Base-by-base conservation (phyloP, 2,329 filamentous ascomycete species). In the Colletotrichum aenigma region DNA sequence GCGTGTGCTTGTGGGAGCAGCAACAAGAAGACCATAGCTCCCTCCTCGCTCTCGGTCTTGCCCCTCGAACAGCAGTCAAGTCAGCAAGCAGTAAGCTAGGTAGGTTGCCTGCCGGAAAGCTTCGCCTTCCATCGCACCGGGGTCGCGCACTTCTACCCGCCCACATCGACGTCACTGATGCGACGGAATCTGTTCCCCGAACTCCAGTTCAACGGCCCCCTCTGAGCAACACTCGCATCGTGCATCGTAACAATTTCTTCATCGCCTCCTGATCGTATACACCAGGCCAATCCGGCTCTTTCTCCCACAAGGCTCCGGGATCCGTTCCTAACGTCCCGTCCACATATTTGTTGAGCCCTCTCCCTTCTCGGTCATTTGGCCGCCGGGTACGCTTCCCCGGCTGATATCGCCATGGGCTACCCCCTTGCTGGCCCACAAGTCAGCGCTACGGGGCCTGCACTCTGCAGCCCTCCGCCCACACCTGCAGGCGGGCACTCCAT, bases 121-220 rank as follows among this genome's bases (percentile, higher is more conserved):
- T 34, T 7, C 30, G 21, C 52, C 21, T n/a, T 24, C 16, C 32
- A 32, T 34, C 24, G 7, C 52, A 4, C 21, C 58, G 36, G 62
- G 62, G 36, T 36, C 24, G 61, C 61, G 61, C 52, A 71, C 34
- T 71, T 43, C 67, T 61, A n/a, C 68, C 68, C 68, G 52, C 68
- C 68, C 68, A 38, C 68, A 62, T 71, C 68, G 55, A 75, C 72
- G 72, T 75, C 72, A 75, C 68, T 26, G 38, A 48, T 62, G 24
- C 36, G 6, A 66, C 30, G 32, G 32, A 38, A 38, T 21, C 61
- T 64, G 32, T 34, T 34, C 32, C 32, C 61, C 10, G 21, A 64
- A 28, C 61, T 38, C 34, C 32, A 64, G 32, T 30, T 18, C 61
- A 32, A n/a, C 5, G 21, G 61, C 3, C 34, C 30, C 21, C 32